A percentile compares a stretch with the other conserved stretches of the same genome.
Conservation (phyloP, 768 basidiomycete species). For the Xerocomus spinulosus region DNA sequence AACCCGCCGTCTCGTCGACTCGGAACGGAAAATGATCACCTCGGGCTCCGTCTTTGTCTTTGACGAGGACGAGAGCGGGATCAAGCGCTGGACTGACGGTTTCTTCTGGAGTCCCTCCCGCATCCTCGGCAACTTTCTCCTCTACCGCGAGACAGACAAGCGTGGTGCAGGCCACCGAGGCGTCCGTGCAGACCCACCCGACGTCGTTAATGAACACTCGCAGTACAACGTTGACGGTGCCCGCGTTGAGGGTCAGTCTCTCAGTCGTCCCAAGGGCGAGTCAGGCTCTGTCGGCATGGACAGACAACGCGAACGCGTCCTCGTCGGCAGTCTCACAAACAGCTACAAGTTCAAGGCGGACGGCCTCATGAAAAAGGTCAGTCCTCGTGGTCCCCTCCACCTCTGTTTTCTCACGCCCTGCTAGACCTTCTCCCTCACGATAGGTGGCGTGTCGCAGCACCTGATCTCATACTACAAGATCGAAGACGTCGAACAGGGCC, state of each 20-base stretch:
- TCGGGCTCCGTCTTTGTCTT: constrained; percentile 96
- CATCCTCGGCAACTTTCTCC: constrained; percentile 90
- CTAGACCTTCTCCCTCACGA: constrained; percentile 88
- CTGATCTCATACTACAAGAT: constrained; percentile 93
- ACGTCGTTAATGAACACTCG: constrained; percentile 37
- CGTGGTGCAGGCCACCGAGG: constrained; percentile 61
- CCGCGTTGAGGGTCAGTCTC: constrained; percentile 38
- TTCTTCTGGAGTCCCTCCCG: constrained; percentile 92
- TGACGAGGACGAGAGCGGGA: constrained; percentile 94
- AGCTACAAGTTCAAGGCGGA: constrained; percentile 89
- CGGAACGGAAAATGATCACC: constrained; percentile 89
- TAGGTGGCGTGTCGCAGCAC: constrained; percentile 82
- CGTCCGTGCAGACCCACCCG: constrained; percentile 38
- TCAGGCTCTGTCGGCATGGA: constrained; percentile 48
- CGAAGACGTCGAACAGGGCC: constrained; percentile 85
- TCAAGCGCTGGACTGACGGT: constrained; percentile 98
- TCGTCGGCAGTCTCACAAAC: constrained; percentile 90
- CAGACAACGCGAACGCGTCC: constrained; percentile 69
- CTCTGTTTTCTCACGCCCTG: constrained; percentile 29
- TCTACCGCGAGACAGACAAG: constrained; percentile 93
- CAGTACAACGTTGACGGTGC: constrained; percentile 33
- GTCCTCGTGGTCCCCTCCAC: constrained; percentile 19
- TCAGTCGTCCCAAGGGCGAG: constrained; percentile 64
- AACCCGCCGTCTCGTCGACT: constrained; percentile 86
- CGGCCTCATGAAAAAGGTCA: constrained; percentile 96